Evolutionary conservation across 441 rosid species (phyloP).

Genomic region (Mallotus japonicus): DNA sequence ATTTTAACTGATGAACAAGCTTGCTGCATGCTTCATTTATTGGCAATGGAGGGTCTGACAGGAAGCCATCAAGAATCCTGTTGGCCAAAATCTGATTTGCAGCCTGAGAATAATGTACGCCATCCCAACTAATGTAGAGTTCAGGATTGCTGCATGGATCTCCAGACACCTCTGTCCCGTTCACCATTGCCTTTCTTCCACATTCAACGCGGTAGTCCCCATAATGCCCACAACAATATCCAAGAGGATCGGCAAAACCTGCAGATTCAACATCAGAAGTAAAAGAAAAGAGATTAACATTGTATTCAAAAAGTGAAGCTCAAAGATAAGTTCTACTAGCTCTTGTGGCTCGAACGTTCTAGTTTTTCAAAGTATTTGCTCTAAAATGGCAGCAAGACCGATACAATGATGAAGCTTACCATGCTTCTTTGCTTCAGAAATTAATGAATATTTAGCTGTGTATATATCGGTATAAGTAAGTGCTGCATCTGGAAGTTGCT

Average conservation of each 20-base stretch:
- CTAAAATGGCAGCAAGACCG: background rate
- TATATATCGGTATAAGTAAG: constrained; percentile 20
- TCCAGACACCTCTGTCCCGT: constrained; percentile 57
- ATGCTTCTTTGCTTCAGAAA: constrained; percentile 10
- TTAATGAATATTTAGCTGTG: constrained; percentile 21
- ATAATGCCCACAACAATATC: constrained; percentile 59
- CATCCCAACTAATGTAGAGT: constrained; percentile 65
- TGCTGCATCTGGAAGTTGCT: constrained; percentile 14
- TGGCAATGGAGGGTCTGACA: constrained; percentile 29
- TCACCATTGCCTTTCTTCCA: constrained; percentile 47
- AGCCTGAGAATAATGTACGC: constrained; percentile 61
- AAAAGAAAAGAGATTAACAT: constrained; percentile 24
- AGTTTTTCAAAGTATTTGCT: background rate
- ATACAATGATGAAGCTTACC: constrained; percentile 1
- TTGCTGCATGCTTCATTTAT: constrained; percentile 26
- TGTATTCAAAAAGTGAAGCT: constrained; percentile 21
- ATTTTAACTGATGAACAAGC: constrained; percentile 7
- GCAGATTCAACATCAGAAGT: background rate
- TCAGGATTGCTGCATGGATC: constrained; percentile 48
- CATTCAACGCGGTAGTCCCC: constrained; percentile 53
- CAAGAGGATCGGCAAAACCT: constrained; percentile 64
- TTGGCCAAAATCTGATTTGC: constrained; percentile 49
- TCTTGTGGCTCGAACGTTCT: background rate
- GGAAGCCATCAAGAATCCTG: constrained; percentile 43
- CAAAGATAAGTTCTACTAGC: background rate